phyloP scores from a whole-genome alignment of 768 basidiomycete genomes.

The Hydnum rufescens region DNA sequence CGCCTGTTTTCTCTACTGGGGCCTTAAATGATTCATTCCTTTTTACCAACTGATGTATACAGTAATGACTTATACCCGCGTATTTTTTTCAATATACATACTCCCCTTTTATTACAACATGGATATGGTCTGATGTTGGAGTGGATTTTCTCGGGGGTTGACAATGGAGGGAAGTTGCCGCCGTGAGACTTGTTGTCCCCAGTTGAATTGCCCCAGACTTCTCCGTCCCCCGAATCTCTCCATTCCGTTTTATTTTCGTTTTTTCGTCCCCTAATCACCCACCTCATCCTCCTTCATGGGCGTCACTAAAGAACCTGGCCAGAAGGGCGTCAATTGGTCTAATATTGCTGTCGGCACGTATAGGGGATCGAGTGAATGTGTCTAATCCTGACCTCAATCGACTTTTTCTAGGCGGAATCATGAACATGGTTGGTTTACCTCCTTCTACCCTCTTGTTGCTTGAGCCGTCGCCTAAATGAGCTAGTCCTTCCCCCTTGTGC shows the following conservation, averaged over 20 bases:
- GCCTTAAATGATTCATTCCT: too few species aligned
- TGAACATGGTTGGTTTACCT: slow-evolving; percentile 98
- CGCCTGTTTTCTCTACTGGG: too few species aligned
- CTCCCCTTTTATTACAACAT: too few species aligned
- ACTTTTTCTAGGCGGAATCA: slow-evolving; percentile 56
- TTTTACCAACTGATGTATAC: too few species aligned
- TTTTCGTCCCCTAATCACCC: background rate
- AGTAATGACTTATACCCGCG: too few species aligned
- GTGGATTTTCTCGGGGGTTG: too few species aligned
- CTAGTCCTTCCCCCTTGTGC: background rate
- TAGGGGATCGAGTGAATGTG: slow-evolving; percentile 6
- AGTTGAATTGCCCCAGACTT: too few species aligned
- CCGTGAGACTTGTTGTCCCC: too few species aligned
- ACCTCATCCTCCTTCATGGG: slow-evolving; percentile 7
- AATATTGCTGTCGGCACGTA: slow-evolving; percentile 82
- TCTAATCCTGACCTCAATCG: slow-evolving; percentile 10
- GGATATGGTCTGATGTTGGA: too few species aligned
- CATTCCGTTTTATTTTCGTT: slow-evolving; percentile 1
- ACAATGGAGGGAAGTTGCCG: too few species aligned
- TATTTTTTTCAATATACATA: too few species aligned
- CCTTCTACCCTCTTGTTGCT: background rate
- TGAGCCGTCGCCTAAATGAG: background rate
- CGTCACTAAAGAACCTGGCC: slow-evolving; percentile 45
- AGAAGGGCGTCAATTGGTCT: slow-evolving; percentile 84
- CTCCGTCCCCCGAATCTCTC: background rate